Evolutionary conservation across 179 eudicot species (phyloP).

Genomic region (Beta macrorhiza): DNA sequence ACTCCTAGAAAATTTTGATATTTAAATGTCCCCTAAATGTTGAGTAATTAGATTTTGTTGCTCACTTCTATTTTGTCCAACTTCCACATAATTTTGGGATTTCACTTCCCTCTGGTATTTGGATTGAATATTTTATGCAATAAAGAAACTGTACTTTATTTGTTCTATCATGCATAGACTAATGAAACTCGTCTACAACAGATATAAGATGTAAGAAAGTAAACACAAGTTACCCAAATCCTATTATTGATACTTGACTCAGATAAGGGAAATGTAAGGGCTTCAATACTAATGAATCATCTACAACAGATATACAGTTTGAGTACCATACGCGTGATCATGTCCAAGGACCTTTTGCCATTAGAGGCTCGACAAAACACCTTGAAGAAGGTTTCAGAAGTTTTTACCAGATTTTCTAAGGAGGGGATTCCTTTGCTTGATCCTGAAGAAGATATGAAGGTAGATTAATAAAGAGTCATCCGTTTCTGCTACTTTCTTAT

Average conservation of each 20-base stretch:
- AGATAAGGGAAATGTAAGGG: background rate
- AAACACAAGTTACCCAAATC: background rate
- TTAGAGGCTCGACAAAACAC: constrained; percentile 82
- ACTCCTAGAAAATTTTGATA: background rate
- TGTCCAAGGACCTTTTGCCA: constrained; percentile 86
- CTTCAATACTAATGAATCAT: constrained; percentile 5
- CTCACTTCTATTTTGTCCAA: too few relatives aligned
- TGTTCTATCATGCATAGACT: too few relatives aligned
- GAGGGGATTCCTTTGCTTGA: constrained; percentile 82
- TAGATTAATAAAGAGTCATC: constrained; percentile 8
- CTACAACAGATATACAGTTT: constrained; percentile 60
- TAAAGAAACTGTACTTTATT: too few relatives aligned
- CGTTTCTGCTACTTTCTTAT: background rate
- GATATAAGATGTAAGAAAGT: too few relatives aligned
- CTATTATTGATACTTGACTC: background rate
- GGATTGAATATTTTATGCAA: too few relatives aligned
- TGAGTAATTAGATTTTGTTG: too few relatives aligned
- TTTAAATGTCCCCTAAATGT: too few relatives aligned
- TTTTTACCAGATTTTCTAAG: constrained; percentile 70
- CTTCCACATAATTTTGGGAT: too few relatives aligned
- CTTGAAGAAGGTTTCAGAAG: constrained; percentile 85
- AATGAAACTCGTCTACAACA: too few relatives aligned
- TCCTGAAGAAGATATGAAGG: constrained; percentile 99
- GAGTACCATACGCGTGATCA: constrained; percentile 66
- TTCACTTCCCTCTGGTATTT: too few relatives aligned